phyloP scores from a whole-genome alignment of 257 asterid species.

The Penstemon barbatus region DNA sequence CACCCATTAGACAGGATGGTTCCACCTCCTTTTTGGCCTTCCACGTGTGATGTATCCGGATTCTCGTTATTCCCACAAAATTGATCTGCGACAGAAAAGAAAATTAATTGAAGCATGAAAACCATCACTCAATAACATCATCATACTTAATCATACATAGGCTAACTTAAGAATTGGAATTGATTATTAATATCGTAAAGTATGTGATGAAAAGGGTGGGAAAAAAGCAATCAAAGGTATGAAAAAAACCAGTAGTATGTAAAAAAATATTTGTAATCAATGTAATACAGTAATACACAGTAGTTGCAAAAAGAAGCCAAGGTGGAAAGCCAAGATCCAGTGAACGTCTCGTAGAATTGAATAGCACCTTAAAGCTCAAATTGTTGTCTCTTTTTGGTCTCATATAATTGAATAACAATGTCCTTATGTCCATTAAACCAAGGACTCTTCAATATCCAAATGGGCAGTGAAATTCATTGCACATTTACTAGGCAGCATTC shows the following conservation, averaged over 20 bases:
- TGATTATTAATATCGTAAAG: slow-evolving; percentile 6
- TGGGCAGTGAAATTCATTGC: not conserved
- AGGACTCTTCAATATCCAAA: slow-evolving; percentile 15
- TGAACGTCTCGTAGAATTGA: slow-evolving; percentile 1
- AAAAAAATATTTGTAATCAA: slow-evolving; percentile 17
- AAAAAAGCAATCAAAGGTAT: slow-evolving; percentile 18
- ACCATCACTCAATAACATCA: slow-evolving; percentile 12
- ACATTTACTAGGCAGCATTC: slow-evolving; percentile 19
- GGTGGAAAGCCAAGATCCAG: slow-evolving; percentile 19
- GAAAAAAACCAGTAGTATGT: slow-evolving; percentile 25
- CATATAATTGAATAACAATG: slow-evolving; percentile 11
- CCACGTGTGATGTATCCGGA: slow-evolving; percentile 53
- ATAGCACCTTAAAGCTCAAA: slow-evolving; percentile 1
- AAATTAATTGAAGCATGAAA: slow-evolving; percentile 20
- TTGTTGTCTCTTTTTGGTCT: slow-evolving; percentile 16
- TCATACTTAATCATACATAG: not conserved
- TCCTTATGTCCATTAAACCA: slow-evolving; percentile 5
- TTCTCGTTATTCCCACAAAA: slow-evolving; percentile 45
- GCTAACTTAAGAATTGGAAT: slow-evolving; percentile 21
- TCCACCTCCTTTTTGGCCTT: slow-evolving; percentile 72
- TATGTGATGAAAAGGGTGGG: not conserved
- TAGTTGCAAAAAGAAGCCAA: slow-evolving; percentile 16
- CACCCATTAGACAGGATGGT: slow-evolving; percentile 20
- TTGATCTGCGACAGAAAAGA: slow-evolving; percentile 45
- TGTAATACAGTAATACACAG: not conserved